Percentiles rank a stretch among this genome's conserved stretches.
These are phyloP conservation scores for Penicillium mononematosum DNA, from an alignment of 495 filamentous ascomycete species.

Conservation along the genomic window DNA sequence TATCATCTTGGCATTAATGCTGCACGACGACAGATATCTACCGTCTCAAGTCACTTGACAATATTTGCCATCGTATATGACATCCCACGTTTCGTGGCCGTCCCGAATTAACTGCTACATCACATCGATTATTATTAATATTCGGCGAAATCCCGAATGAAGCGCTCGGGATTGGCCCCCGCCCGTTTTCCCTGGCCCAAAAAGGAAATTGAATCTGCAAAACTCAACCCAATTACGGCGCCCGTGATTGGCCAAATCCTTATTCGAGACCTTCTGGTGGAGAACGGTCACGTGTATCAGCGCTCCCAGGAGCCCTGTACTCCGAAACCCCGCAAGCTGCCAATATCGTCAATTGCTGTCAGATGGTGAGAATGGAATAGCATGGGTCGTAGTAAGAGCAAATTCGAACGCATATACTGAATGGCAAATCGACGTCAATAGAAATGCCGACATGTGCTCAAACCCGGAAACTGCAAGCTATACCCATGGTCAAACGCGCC, in stretches of 20 bases:
- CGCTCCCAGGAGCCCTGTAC: constrained; percentile 28
- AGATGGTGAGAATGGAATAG: neutral
- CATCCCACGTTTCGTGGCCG: neutral
- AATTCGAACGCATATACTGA: neutral
- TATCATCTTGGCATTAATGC: neutral
- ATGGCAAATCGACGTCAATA: neutral
- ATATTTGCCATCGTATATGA: neutral
- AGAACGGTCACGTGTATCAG: constrained; percentile 23
- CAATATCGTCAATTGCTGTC: neutral
- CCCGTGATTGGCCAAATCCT: constrained; percentile 18
- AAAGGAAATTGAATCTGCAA: neutral
- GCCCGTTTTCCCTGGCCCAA: neutral
- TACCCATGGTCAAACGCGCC: constrained; percentile 8
- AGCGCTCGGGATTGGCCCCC: constrained; percentile 1
- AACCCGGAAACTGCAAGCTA: neutral
- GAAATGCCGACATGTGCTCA: constrained; percentile 3
- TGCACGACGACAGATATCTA: neutral
- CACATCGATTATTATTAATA: neutral
- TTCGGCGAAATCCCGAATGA: constrained; percentile 10
- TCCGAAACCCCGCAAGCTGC: constrained; percentile 22
- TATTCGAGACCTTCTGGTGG: constrained; percentile 14
- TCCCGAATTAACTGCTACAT: neutral
- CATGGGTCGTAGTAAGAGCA: neutral
- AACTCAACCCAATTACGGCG: constrained; percentile 2
- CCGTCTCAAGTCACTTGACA: neutral